Conservation (phyloP, 176 grass and related monocot genomes). For the Juncus effusus region DNA sequence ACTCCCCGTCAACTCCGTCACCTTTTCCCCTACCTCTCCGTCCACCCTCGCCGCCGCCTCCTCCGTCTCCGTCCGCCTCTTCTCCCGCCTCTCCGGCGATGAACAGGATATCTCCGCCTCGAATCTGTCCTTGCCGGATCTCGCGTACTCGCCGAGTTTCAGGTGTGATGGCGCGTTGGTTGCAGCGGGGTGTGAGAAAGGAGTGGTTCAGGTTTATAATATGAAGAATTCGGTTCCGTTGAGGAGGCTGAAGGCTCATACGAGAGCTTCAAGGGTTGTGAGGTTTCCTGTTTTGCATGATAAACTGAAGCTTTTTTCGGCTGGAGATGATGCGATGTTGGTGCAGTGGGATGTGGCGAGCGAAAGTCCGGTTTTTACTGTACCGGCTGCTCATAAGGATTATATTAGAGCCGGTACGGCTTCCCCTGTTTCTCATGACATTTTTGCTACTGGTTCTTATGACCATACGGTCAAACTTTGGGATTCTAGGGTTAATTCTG, state of each 20-base stretch:
- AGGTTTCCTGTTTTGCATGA: slow-evolving; percentile 58
- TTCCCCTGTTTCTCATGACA: slow-evolving; percentile 48
- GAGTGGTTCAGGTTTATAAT: slow-evolving; percentile 75
- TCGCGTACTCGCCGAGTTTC: slow-evolving; percentile 76
- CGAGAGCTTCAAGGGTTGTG: slow-evolving; percentile 55
- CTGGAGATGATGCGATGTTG: slow-evolving; percentile 71
- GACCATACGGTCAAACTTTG: slow-evolving; percentile 74
- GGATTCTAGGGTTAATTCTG: slow-evolving; percentile 51
- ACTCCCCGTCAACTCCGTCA: slow-evolving; percentile 62
- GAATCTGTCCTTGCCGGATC: slow-evolving; percentile 41
- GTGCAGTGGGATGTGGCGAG: slow-evolving; percentile 86
- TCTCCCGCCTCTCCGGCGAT: slow-evolving; percentile 36
- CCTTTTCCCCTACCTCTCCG: slow-evolving; percentile 45
- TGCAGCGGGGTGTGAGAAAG: slow-evolving; percentile 60
- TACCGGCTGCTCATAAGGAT: slow-evolving; percentile 73
- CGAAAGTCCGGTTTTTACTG: slow-evolving; percentile 46
- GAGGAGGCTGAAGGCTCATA: slow-evolving; percentile 53
- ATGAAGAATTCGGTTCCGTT: slow-evolving; percentile 46
- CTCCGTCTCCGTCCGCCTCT: slow-evolving; percentile 58
- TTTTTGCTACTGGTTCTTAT: slow-evolving; percentile 81
- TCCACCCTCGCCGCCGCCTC: slow-evolving; percentile 49
- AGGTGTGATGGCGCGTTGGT: slow-evolving; percentile 75
- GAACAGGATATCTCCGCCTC: slow-evolving; percentile 22
- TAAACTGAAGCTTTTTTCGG: slow-evolving; percentile 72
- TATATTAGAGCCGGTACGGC: slow-evolving; percentile 77